Percentiles rank a stretch among this genome's conserved stretches.
These are phyloP conservation scores for Acarospora socialis DNA, from an alignment of 2,329 filamentous ascomycete species.

Conservation along the genomic window DNA sequence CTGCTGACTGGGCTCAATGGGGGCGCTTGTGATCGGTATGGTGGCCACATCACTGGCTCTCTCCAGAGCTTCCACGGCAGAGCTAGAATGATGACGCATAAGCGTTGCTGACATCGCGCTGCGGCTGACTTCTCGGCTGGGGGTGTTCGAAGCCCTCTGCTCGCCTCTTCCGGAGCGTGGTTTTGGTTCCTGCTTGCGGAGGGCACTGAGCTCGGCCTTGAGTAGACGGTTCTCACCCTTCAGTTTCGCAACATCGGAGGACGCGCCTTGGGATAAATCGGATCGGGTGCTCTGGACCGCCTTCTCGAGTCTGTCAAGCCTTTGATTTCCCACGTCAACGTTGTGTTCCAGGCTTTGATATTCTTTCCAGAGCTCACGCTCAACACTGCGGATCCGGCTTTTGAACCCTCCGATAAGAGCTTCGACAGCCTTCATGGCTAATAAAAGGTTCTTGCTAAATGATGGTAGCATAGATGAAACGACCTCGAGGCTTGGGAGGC, in stretches of 20 bases:
- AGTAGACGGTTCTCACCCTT: slow-evolving; percentile 46
- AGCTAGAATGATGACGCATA: slow-evolving; percentile 40
- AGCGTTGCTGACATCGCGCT: slow-evolving; percentile 37
- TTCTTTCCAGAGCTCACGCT: slow-evolving; percentile 79
- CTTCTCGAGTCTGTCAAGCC: slow-evolving; percentile 74
- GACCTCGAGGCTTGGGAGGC: slow-evolving; percentile 70
- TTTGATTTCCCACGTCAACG: slow-evolving; percentile 65
- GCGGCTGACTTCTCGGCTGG: slow-evolving; percentile 17
- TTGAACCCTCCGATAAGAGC: slow-evolving; percentile 64
- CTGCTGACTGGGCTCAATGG: slow-evolving; percentile 41
- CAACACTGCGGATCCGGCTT: slow-evolving; percentile 65
- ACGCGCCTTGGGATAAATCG: slow-evolving; percentile 20
- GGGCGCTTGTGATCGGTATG: slow-evolving; percentile 16
- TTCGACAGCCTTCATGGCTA: slow-evolving; percentile 79
- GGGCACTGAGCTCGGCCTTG: slow-evolving; percentile 50
- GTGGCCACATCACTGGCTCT: slow-evolving; percentile 18
- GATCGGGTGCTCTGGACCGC: slow-evolving; percentile 48
- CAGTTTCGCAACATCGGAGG: slow-evolving; percentile 43
- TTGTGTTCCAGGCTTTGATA: slow-evolving; percentile 75
- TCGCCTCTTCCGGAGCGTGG: slow-evolving; percentile 22
- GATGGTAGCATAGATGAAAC: slow-evolving; percentile 65
- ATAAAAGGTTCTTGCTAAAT: slow-evolving; percentile 79
- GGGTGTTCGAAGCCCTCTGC: slow-evolving; percentile 19
- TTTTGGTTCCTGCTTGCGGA: slow-evolving; percentile 35
- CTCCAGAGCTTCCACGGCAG: slow-evolving; percentile 30